Evolutionary conservation across 768 basidiomycete genomes (phyloP).

Genomic region (Tylopilus sp.): DNA sequence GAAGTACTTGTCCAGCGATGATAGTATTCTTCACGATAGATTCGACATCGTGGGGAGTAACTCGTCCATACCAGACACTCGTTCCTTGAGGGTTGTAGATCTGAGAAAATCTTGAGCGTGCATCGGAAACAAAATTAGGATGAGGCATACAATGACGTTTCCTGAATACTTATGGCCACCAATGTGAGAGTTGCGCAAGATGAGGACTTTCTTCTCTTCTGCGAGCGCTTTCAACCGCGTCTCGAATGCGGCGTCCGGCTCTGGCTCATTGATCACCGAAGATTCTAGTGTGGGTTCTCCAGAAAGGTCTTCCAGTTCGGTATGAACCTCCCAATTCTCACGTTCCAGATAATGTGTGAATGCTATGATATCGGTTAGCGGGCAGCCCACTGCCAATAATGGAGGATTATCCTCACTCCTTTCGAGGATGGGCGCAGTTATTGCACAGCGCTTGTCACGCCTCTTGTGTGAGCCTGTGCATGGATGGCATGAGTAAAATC

Average conservation of each 20-base stretch:
- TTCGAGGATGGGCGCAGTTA: conserved; percentile 82
- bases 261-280: conserved; percentile 20
- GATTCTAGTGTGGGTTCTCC: conserved; percentile 29
- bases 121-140: not conserved
- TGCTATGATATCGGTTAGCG: conserved; percentile 36
- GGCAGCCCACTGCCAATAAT: conserved; percentile 14
- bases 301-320: conserved; percentile 61
- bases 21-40: conserved; percentile 87
- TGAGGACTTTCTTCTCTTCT: conserved; percentile 65
- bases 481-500: not conserved
- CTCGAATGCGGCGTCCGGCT: conserved; percentile 54
- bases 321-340: conserved; percentile 74
- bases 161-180: conserved; percentile 94
- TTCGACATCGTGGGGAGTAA: conserved; percentile 85
- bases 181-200: conserved; percentile 84
- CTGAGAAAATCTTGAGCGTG: conserved; percentile 34
- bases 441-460: conserved; percentile 87
- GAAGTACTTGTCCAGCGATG: conserved; percentile 77
- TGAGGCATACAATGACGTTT: conserved; percentile 74
- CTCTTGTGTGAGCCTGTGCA: conserved; percentile 84
- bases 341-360: conserved; percentile 60
- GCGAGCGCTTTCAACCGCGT: conserved; percentile 45
- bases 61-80: conserved; percentile 91
- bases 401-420: conserved; percentile 45
- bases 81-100: conserved; percentile 86